These are phyloP conservation scores for Colletotrichum orchidophilum DNA, from an alignment of 2,329 filamentous ascomycete genomes.

Conservation along the genomic window DNA sequence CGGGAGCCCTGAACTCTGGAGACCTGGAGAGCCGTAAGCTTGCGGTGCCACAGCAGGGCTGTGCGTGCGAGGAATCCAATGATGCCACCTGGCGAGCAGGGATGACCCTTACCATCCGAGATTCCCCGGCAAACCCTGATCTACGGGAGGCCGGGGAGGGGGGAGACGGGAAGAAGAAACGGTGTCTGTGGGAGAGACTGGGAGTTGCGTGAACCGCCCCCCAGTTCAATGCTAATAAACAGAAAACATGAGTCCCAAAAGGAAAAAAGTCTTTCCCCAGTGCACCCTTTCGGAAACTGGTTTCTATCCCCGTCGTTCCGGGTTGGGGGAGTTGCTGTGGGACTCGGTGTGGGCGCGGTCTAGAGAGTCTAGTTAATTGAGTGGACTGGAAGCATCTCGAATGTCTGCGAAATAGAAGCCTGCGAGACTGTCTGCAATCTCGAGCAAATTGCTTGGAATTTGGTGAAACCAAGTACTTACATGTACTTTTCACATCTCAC, in stretches of 20 bases:
- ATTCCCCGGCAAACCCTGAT: slow-evolving; percentile 14
- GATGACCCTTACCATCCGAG: slow-evolving; percentile 7
- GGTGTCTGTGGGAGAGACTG: neutral
- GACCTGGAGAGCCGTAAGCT: neutral
- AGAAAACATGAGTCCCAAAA: neutral
- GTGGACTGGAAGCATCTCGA: neutral
- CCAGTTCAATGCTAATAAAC: neutral
- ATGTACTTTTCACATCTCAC: neutral
- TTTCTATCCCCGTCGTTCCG: neutral
- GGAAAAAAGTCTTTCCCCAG: neutral
- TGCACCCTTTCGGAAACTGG: neutral
- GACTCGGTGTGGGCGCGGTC: neutral
- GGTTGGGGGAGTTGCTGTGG: neutral
- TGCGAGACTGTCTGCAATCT: neutral
- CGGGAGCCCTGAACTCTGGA: neutral
- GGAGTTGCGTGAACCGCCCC: neutral
- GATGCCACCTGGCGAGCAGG: neutral
- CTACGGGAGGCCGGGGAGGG: neutral
- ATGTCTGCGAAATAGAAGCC: neutral
- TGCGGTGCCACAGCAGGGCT: neutral
- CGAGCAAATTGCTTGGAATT: neutral
- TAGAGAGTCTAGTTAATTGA: neutral
- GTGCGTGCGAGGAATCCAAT: neutral
- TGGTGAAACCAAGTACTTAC: neutral
- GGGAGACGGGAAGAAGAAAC: neutral